These are phyloP conservation scores for Parastagonospora avenae DNA, from an alignment of 2,329 filamentous ascomycete genomes.

Conservation along the genomic window DNA sequence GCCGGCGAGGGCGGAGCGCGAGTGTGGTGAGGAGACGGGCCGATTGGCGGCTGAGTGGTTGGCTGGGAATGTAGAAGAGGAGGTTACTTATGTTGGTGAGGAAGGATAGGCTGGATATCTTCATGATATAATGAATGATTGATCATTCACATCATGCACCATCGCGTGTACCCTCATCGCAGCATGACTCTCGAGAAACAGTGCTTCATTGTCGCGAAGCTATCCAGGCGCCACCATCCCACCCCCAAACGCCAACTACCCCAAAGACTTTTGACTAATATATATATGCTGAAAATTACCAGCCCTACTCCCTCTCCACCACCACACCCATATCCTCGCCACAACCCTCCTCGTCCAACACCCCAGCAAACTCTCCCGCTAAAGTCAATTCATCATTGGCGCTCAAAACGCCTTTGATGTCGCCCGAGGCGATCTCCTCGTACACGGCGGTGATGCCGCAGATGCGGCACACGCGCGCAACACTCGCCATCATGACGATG, in stretches of 20 bases:
- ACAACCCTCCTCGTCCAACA: conserved; percentile 39
- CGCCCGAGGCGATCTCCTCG: conserved; percentile 49
- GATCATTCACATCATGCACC: not conserved
- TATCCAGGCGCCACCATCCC: not conserved
- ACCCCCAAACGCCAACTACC: not conserved
- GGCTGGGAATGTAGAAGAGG: conserved; percentile 3
- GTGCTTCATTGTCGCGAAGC: not conserved
- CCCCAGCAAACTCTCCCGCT: conserved; percentile 35
- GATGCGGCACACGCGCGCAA: conserved; percentile 49
- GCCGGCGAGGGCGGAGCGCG: conserved; percentile 28
- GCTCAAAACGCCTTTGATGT: conserved; percentile 50
- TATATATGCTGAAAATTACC: not conserved
- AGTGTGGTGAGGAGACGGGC: conserved; percentile 40
- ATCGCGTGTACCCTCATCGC: not conserved
- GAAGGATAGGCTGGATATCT: not conserved
- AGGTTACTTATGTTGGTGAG: conserved; percentile 11
- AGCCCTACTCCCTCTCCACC: conserved; percentile 22
- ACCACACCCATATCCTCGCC: conserved; percentile 35
- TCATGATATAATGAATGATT: not conserved
- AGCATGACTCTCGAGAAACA: not conserved
- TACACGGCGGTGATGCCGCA: conserved; percentile 49
- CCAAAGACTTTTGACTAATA: conserved; percentile 1
- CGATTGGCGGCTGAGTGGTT: conserved; percentile 45
- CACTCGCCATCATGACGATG: conserved; percentile 49
- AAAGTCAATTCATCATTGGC: conserved; percentile 49